These are phyloP conservation scores for Ceratocystis cubensis DNA, from an alignment of 2,329 filamentous ascomycete species.

Conservation along the genomic window DNA sequence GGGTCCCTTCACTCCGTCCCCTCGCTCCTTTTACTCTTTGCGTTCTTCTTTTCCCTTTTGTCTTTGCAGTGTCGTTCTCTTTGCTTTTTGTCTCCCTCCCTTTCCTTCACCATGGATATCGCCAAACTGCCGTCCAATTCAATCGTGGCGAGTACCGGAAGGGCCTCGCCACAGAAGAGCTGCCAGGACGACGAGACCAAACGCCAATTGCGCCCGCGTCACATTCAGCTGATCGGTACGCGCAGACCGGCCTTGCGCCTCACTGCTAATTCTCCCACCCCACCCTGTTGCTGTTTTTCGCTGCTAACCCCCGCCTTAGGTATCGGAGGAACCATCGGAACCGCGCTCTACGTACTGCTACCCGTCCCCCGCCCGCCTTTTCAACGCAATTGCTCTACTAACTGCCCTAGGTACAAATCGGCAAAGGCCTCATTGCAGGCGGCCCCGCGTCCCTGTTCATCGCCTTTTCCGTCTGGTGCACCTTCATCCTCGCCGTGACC, in stretches of 20 bases:
- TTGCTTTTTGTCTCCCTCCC: background rate
- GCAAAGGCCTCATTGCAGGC: conserved; percentile 43
- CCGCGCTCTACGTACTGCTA: conserved; percentile 40
- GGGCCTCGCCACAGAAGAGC: background rate
- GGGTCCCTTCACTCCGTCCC: background rate
- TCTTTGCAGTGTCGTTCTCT: background rate
- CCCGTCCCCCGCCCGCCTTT: background rate
- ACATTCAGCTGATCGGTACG: conserved; percentile 41
- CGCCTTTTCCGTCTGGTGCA: conserved; percentile 49
- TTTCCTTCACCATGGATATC: background rate
- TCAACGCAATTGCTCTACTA: conserved; percentile 2
- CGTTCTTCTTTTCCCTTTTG: background rate
- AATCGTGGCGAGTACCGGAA: background rate
- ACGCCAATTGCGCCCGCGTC: conserved; percentile 41
- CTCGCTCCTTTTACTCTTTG: background rate
- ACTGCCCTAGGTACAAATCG: conserved; percentile 34
- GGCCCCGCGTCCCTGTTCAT: conserved; percentile 47
- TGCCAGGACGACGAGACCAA: conserved; percentile 30
- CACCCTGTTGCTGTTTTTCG: background rate
- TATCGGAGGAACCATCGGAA: conserved; percentile 54
- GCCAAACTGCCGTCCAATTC: background rate
- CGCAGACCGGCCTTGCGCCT: no score
- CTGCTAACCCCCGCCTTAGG: conserved; percentile 26
- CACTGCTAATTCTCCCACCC: background rate
- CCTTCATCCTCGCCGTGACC: conserved; percentile 47